Evolutionary conservation across 805 yeast genomes (phyloP), one percentile per base, ranked within the genome.

Genomic region (Priceomyces medius): DNA sequence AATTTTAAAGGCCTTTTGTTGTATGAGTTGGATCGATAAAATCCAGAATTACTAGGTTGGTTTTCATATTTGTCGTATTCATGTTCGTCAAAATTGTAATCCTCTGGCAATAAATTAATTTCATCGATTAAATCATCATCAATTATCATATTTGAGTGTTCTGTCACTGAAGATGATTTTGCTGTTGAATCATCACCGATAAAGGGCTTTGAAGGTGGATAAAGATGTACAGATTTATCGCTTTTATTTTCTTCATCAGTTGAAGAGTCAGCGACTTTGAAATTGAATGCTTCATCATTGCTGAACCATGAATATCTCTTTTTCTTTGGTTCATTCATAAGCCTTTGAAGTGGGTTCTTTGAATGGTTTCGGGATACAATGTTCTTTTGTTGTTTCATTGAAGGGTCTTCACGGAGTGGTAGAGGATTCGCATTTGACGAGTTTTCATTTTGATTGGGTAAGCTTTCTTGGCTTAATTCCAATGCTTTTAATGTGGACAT

Each of bases 21-120:
- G 52, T 59, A 69, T 2, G 74, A 69, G 44, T 65, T 67, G 2
- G 74, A 66, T 24, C 70, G 46, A 43, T 51, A 50, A 47, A 62
- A 61, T 10, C 45, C 39, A 31, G 35, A 13, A 17, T 18, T 37
- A 23, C 17, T 14, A 14, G 16, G n/a, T 12, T 21, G 12, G 12
- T 32, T 23, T 16, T 12, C 14, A n/a, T n/a, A 27, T 19, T 35
- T 21, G 37, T 45, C 8, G 41, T 46, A 33, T 8, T 51, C 47
- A 24, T 56, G 50, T 18, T 64, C 66, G 20, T 60, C 63, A 42
- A 67, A 67, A 40, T 69, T 74, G 47, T 50, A 68, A 47, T 68
- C 74, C 38, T 57, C 68, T 0, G 71, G 70, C 3, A 66, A 35
- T 47, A 51, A 55, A 41, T 66, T 66, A 12, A 64, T 53, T 46